These are phyloP conservation scores for Phytophthora macrochlamydospora DNA, from an alignment of 352 stramenopile genomes.

Conservation along the genomic window DNA sequence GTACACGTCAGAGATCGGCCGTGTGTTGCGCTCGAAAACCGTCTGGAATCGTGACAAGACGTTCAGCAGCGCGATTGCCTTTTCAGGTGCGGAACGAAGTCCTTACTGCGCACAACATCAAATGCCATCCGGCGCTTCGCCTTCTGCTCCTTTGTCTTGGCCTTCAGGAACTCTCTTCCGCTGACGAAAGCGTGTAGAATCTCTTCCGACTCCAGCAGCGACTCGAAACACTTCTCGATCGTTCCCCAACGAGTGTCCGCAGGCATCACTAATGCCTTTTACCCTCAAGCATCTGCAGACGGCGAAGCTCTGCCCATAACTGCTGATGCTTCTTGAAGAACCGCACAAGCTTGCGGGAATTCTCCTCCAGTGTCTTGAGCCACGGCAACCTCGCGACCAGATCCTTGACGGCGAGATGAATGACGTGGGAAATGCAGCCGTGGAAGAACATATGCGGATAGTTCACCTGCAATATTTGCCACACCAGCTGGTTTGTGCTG, in stretches of 20 bases:
- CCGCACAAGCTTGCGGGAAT: constrained; percentile 1
- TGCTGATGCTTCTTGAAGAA: constrained; percentile 15
- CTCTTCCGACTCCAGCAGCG: neutral
- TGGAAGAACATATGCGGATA: neutral
- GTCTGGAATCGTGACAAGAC: constrained; percentile 5
- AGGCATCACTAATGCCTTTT: neutral
- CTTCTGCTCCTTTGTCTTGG: constrained; percentile 7
- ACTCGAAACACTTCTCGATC: constrained; percentile 6
- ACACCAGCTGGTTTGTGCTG: neutral
- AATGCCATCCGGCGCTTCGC: neutral
- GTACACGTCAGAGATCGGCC: constrained; percentile 11
- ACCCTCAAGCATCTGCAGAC: neutral
- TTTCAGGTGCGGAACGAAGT: constrained; percentile 6
- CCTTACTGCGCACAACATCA: neutral
- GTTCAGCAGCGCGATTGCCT: neutral
- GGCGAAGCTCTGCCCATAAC: constrained; percentile 5
- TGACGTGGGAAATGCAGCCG: constrained; percentile 3
- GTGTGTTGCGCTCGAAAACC: constrained; percentile 6
- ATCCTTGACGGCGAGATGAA: neutral
- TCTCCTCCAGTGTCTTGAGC: neutral
- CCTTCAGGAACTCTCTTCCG: neutral
- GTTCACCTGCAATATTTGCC: neutral
- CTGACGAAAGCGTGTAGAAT: constrained; percentile 8
- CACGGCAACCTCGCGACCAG: neutral
- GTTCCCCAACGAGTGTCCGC: constrained; percentile 11